Base-by-base conservation (phyloP, 108 stramenopile species). In the Conticribra guillardii region DNA sequence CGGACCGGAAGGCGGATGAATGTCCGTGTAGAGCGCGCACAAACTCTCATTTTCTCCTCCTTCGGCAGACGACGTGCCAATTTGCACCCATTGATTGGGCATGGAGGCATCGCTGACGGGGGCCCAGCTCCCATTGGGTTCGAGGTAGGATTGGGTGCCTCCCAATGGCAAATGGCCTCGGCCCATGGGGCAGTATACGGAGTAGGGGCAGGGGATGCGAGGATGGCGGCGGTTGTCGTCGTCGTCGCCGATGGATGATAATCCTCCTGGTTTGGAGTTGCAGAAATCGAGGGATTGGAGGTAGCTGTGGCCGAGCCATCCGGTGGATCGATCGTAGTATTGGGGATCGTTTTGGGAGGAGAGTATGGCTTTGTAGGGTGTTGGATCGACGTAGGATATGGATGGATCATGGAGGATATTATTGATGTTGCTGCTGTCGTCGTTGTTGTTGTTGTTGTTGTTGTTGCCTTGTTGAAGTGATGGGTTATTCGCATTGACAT, bases 11-110 rank as follows among this genome's bases (percentile, higher is more conserved):
- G 33, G 51, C 2, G 33, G 9, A 24, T 65, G 52, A 8, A 46
- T 30, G 29, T 46, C 28, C n/a, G 52, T 28, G 34, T 53, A 65
- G n/a, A 65, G 19, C 18, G 34, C 32, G 29, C 64, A 65, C 1
- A 49, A 44, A 1, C 49, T 28, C 9, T 41, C 48, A 2, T 63
- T 31, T 21, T 21, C 18, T 24, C 23, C 23, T 2, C 5, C 41
- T 26, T 60, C 34, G n/a, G 18, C 59, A 4, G 34, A 15, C 30
- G 27, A 8, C 3, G 45, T 14, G 18, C 64, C 45, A 1, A 65
- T 31, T 54, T 65, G 64, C 8, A 65, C 64, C 64, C 64, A 65
- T 54, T 65, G 51, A 54, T 65, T 65, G 2, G 52, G 51, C 15
- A n/a, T 1, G 28, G n/a, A n/a, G n/a, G n/a, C n/a, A n/a, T 65